Conservation (phyloP, 1,284 basidiomycete species). For the Melampsora larici-populina region DNA sequence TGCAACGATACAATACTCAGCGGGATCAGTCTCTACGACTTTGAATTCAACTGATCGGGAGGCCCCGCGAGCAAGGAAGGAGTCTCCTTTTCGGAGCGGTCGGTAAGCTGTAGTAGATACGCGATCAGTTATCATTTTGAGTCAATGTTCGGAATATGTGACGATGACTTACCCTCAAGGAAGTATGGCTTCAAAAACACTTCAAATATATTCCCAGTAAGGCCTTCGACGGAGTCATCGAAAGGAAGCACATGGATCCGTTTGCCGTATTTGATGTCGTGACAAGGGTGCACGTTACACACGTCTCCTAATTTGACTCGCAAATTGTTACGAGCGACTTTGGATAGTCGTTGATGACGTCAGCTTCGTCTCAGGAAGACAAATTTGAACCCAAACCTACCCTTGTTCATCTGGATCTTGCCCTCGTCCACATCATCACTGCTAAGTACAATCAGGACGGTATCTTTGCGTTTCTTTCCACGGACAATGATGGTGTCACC, state of each 20-base stretch:
- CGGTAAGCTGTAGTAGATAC: slow-evolving; percentile 67
- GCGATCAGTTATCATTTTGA: background rate
- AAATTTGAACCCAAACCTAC: slow-evolving; percentile 51
- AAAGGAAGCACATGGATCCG: slow-evolving; percentile 95
- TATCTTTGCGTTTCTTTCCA: slow-evolving; percentile 53
- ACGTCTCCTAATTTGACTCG: slow-evolving; percentile 96
- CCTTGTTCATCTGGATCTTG: slow-evolving; percentile 96
- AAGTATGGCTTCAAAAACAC: slow-evolving; percentile 99
- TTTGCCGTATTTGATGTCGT: slow-evolving; percentile 99
- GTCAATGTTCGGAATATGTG: background rate
- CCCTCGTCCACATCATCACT: slow-evolving; percentile 96
- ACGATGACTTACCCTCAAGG: slow-evolving; percentile 70
- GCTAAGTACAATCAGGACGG: slow-evolving; percentile 86
- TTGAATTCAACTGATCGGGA: slow-evolving; percentile 99
- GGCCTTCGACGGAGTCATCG: slow-evolving; percentile 89
- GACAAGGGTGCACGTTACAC: slow-evolving; percentile 89
- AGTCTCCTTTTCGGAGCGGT: slow-evolving; percentile 91
- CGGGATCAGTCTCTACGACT: slow-evolving; percentile 80
- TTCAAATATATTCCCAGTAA: slow-evolving; percentile 97
- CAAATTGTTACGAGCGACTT: slow-evolving; percentile 93
- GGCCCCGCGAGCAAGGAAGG: slow-evolving; percentile 96
- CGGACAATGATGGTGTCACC: slow-evolving; percentile 89
- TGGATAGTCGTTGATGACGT: background rate
- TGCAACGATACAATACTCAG: slow-evolving; percentile 94
- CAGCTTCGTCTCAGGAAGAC: background rate